These are phyloP conservation scores for Solanum hybrid DNA, from an alignment of 305 asterid species.

Conservation along the genomic window DNA sequence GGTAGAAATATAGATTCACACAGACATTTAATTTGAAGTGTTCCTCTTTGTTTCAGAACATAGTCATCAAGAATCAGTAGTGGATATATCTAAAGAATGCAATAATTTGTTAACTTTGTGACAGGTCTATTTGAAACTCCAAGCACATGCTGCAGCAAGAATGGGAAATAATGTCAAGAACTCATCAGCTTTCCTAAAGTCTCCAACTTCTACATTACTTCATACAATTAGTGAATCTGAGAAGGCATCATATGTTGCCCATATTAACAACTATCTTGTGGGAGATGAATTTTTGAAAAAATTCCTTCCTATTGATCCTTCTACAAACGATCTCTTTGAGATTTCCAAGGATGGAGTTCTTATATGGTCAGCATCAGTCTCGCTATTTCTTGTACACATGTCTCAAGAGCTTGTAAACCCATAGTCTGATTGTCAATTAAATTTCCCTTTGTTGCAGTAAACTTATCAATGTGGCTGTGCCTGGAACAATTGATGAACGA, in stretches of 20 bases:
- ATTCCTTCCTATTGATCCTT: constrained; percentile 49
- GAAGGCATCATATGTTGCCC: constrained; percentile 67
- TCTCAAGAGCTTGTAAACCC: neutral
- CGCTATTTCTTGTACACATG: neutral
- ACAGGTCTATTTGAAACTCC: constrained; percentile 59
- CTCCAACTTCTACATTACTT: constrained; percentile 67
- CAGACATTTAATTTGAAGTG: neutral
- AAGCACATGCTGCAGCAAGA: constrained; percentile 49
- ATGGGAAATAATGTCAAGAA: constrained; percentile 49
- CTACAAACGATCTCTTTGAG: constrained; percentile 64
- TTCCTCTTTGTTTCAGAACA: neutral
- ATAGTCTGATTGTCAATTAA: neutral
- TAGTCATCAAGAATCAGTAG: neutral
- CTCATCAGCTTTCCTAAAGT: constrained; percentile 58
- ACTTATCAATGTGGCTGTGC: constrained; percentile 70
- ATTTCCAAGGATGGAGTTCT: constrained; percentile 71
- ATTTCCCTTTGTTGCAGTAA: constrained; percentile 37
- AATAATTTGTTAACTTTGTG: constrained; percentile 8
- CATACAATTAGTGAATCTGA: constrained; percentile 67
- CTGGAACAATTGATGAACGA: constrained; percentile 72
- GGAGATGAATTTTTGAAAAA: constrained; percentile 48
- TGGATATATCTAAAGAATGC: neutral
- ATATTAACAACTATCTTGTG: constrained; percentile 54
- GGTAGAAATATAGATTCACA: neutral
- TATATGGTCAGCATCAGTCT: constrained; percentile 40